Base-by-base conservation (phyloP, 2,329 filamentous ascomycete species). In the Elsinoe ampelina region DNA sequence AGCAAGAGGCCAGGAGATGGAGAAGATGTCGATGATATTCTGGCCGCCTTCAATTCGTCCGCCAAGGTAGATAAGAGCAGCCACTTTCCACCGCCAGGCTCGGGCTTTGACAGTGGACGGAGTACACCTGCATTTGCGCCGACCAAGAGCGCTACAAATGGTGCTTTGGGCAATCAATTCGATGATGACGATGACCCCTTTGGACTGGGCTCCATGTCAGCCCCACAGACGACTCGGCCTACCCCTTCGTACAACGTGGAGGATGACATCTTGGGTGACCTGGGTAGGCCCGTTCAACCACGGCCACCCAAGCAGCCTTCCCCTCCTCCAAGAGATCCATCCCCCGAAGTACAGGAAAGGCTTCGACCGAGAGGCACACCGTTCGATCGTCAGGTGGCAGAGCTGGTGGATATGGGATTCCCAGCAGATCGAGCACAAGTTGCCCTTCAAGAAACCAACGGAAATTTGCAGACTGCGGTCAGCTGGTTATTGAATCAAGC, bases 331-430 rank as follows among this genome's bases (percentile, higher is more conserved):
- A 51, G 36, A 19, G 47, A 43, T 54, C 32, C 17, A 51, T 34
- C 26, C 17, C 39, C 42, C 6, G 13, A 19, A 41, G 26, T 26
- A 17, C 38, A 20, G 11, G 22, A 12, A 38, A 36, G 15, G 10
- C n/a, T 13, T 19, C 13, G 20, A 20, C 13, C 19, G n/a, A 47
- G 41, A 5, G 39, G 38, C n/a, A 56, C 39, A 34, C 82, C 81
- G 1, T 84, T 86, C 58, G 89, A 95, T 66, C 82, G 81, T 62
- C 88, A 90, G 8, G 81, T 97, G 22, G 89, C 88, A 8, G 89
- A 97, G 68, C 75, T 98, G 22, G 83, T 96, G 2, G 92, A 96
- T 63, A 97, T 97, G 82, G 93, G 93, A 0, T 98, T 98, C 64
- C 83, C 89, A 0, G 80, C 84, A 0, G 88, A 95, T 58, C 89